Conservation (phyloP, 352 stramenopile species). For the Pythium dissimile region DNA sequence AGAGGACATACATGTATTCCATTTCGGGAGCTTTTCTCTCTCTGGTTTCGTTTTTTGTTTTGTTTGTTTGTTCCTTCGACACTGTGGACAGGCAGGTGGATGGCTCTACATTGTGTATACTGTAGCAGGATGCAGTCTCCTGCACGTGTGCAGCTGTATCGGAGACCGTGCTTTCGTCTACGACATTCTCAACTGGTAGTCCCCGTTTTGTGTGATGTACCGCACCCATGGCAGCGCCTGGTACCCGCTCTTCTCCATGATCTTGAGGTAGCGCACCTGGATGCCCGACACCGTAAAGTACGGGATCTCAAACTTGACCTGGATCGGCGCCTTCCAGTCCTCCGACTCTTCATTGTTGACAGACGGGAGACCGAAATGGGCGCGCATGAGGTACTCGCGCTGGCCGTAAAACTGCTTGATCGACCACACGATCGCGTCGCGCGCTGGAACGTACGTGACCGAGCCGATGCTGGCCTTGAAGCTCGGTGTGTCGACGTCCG, state of each 20-base stretch:
- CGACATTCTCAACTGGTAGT: conserved; percentile 99
- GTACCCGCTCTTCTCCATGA: conserved; percentile 99
- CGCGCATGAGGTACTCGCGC: conserved; percentile 99
- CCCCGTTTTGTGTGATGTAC: conserved; percentile 99
- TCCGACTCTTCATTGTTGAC: conserved; percentile 89
- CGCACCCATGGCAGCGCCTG: conserved; percentile 98
- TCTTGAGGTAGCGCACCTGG: conserved; percentile 99
- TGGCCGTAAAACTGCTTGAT: conserved; percentile 99
- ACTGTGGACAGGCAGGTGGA: not conserved
- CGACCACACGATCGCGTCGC: conserved; percentile 98
- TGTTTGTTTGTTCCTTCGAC: not conserved
- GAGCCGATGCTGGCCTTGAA: conserved; percentile 98
- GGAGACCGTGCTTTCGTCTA: conserved; percentile 56
- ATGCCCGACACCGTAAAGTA: conserved; percentile 97
- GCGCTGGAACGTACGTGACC: conserved; percentile 98
- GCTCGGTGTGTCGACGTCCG: conserved; percentile 97
- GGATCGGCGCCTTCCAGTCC: conserved; percentile 89
- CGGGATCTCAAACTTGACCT: conserved; percentile 97
- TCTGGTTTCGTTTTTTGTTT: not conserved
- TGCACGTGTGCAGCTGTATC: no score
- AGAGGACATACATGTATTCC: conserved; percentile 14
- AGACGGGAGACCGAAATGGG: conserved; percentile 98
- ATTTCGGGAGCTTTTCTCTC: not conserved
- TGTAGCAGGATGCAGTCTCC: not conserved
- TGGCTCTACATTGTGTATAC: not conserved